A percentile compares a stretch with the other conserved stretches of the same genome.
Evolutionary conservation across 2,329 filamentous ascomycete species (phyloP).

Genomic region (Pseudopithomyces chartarum): DNA sequence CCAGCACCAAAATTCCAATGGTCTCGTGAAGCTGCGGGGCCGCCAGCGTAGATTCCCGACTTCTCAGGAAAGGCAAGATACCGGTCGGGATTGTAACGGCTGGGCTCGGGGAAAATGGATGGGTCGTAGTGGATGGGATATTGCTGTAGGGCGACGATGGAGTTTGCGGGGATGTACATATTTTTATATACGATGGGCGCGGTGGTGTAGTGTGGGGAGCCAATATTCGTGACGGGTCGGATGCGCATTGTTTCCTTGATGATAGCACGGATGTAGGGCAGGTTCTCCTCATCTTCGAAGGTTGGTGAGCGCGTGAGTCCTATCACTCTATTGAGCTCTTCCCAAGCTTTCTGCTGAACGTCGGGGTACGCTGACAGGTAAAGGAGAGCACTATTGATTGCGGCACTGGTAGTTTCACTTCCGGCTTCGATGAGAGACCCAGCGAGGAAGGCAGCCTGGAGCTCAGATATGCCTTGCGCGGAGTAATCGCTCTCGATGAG

Average conservation of each 20-base stretch:
- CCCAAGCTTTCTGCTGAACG: constrained; percentile 24
- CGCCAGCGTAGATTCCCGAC: constrained; percentile 39
- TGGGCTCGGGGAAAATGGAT: constrained; percentile 40
- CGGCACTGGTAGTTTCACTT: constrained; percentile 45
- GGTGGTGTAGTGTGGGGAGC: constrained; percentile 40
- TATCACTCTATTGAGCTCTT: constrained; percentile 26
- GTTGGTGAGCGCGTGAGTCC: constrained; percentile 23
- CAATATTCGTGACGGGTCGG: constrained; percentile 40
- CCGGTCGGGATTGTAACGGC: constrained; percentile 51
- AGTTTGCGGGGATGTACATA: constrained; percentile 50
- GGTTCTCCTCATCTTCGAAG: constrained; percentile 51
- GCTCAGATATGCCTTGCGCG: constrained; percentile 39
- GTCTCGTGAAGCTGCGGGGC: constrained; percentile 41
- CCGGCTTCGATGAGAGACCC: constrained; percentile 48
- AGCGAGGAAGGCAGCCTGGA: constrained; percentile 43
- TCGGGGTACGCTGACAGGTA: constrained; percentile 34
- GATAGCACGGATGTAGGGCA: constrained; percentile 47
- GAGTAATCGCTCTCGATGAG: constrained; percentile 45
- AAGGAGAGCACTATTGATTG: constrained; percentile 39
- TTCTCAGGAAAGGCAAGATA: constrained; percentile 44
- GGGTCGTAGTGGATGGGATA: constrained; percentile 46
- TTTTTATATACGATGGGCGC: constrained; percentile 48
- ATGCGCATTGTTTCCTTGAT: constrained; percentile 53
- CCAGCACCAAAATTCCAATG: constrained; percentile 49
- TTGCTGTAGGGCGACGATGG: constrained; percentile 36